Evolutionary conservation across 495 filamentous ascomycete genomes (phyloP).

Genomic region (Evernia prunastri): DNA sequence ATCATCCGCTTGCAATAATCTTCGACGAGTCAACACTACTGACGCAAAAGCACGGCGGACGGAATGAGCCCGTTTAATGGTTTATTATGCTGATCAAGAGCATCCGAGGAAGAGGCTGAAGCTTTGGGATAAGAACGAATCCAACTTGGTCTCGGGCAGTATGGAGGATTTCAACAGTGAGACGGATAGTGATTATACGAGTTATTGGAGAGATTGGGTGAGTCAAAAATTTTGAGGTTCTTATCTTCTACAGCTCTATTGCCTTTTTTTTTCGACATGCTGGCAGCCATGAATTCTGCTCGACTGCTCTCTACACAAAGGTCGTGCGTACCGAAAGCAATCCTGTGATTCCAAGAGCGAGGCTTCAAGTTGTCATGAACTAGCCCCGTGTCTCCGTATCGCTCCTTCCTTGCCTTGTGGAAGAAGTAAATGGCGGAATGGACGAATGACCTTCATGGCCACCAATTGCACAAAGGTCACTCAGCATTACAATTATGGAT

Average conservation of each 20-base stretch:
- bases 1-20: background rate
- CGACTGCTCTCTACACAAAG: background rate
- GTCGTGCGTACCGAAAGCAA: background rate
- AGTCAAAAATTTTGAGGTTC: constrained; percentile 34
- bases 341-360: background rate
- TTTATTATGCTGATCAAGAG: too few relatives aligned
- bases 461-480: background rate
- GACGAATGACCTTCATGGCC: background rate
- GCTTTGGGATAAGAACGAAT: background rate
- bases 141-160: background rate
- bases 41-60: background rate
- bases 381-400: background rate
- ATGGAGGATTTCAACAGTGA: constrained; percentile 98
- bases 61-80: background rate
- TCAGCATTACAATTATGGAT: background rate
- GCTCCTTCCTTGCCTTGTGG: background rate
- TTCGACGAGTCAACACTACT: background rate
- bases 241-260: background rate
- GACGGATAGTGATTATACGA: constrained; percentile 97
- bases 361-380: background rate
- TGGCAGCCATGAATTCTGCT: background rate
- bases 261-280: background rate
- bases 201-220: constrained; percentile 99
- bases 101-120: background rate
- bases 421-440: background rate